These are phyloP conservation scores for Dothistroma septosporum DNA, from an alignment of 2,329 filamentous ascomycete genomes.

Conservation along the genomic window DNA sequence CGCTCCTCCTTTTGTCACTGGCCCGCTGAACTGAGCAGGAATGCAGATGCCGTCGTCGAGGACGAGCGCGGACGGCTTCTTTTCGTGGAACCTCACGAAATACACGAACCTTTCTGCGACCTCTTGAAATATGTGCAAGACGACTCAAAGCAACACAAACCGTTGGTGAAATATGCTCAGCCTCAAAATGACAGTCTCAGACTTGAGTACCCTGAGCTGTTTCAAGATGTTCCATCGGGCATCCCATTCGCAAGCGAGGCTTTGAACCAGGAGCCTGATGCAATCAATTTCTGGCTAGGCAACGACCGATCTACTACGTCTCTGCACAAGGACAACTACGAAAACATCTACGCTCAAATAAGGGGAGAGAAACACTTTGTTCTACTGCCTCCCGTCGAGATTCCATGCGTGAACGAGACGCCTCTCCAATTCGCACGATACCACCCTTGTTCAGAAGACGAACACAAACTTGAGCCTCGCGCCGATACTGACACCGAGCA, in stretches of 20 bases:
- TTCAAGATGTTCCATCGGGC: constrained; percentile 57
- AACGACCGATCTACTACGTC: constrained; percentile 66
- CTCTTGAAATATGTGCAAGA: constrained; percentile 60
- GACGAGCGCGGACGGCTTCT: constrained; percentile 49
- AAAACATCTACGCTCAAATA: constrained; percentile 78
- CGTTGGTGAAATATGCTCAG: constrained; percentile 64
- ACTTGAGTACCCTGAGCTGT: constrained; percentile 64
- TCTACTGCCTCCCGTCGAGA: constrained; percentile 66
- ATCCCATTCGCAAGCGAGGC: constrained; percentile 72
- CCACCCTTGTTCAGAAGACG: constrained; percentile 30
- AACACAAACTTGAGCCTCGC: constrained; percentile 30
- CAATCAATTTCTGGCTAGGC: constrained; percentile 79
- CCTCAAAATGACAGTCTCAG: constrained; percentile 81
- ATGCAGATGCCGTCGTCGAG: constrained; percentile 59
- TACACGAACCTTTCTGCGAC: constrained; percentile 56
- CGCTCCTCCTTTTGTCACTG: background rate
- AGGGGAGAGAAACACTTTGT: constrained; percentile 70
- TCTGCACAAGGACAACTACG: constrained; percentile 78
- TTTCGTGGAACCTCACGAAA: constrained; percentile 71
- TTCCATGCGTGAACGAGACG: constrained; percentile 65
- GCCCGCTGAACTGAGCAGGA: constrained; percentile 43
- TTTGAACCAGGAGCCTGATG: constrained; percentile 62
- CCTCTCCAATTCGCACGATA: constrained; percentile 58
- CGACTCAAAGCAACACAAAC: constrained; percentile 34
- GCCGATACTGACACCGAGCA: constrained; percentile 38